Conservation (phyloP, 1,284 basidiomycete genomes). For the Mrakiaceae sp. region DNA sequence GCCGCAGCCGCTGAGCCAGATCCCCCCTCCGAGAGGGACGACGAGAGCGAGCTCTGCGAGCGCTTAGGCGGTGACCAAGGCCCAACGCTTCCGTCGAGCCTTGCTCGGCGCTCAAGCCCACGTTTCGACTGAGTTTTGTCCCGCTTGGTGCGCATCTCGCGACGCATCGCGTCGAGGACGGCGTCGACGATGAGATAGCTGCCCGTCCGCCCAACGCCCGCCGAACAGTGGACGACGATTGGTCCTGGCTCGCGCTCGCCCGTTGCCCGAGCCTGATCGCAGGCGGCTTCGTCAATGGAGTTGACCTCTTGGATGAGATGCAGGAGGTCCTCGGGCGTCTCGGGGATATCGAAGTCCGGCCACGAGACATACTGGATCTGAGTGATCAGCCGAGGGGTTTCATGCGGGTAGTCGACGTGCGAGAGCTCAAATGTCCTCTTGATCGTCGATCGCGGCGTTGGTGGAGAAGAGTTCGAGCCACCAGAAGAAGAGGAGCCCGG, state of each 20-base stretch:
- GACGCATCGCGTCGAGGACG: slow-evolving; percentile 60
- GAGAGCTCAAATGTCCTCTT: slow-evolving; percentile 58
- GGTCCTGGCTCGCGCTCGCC: slow-evolving; percentile 13
- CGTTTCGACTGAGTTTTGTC: slow-evolving; percentile 6
- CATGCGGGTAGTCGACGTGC: slow-evolving; percentile 48
- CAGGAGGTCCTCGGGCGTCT: slow-evolving; percentile 60
- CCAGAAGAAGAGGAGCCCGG: not conserved
- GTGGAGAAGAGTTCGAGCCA: not conserved
- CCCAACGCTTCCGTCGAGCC: not conserved
- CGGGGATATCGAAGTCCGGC: slow-evolving; percentile 89
- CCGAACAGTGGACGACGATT: slow-evolving; percentile 54
- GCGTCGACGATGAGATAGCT: slow-evolving; percentile 84
- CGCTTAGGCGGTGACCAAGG: too few species aligned
- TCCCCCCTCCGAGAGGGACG: too few species aligned
- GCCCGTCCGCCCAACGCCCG: slow-evolving; percentile 83
- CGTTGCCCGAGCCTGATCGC: not conserved
- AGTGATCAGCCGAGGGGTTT: slow-evolving; percentile 43
- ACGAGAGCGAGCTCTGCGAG: too few species aligned
- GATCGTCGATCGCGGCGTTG: slow-evolving; percentile 35
- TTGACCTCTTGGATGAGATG: slow-evolving; percentile 53
- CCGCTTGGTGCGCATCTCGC: slow-evolving; percentile 41
- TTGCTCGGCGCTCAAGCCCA: slow-evolving; percentile 3
- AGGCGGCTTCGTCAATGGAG: slow-evolving; percentile 27
- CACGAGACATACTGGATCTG: slow-evolving; percentile 85
- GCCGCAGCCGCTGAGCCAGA: too few species aligned